Base-by-base conservation (phyloP, 2,329 filamentous ascomycete genomes). In the Colletotrichum godetiae region DNA sequence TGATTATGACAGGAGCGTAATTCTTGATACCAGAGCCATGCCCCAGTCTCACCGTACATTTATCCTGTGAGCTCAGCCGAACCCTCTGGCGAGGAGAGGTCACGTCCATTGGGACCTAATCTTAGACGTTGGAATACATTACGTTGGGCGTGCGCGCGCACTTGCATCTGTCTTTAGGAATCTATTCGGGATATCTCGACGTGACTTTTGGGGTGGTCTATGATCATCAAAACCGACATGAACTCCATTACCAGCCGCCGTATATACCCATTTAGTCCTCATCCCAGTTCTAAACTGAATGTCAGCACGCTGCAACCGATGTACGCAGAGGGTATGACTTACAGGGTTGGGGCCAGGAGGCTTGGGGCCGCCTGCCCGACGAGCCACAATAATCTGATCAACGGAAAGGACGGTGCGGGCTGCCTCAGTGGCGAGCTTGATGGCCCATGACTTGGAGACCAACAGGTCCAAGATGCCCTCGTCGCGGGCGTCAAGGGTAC, bases 351-450 rank as follows among this genome's bases (percentile, higher is more conserved):
- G 97, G 59, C 94, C 95, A 35, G 97, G 97, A 69, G 96, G 96
- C 89, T 99, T 99, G 27, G 97, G 97, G 49, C 97, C 97, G 81
- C 97, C 97, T 60, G 97, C 97, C 86, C 98, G 97, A 86, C 96
- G 92, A 75, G 97, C 95, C 71, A 99, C 97, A 81, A 99, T 99
- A 81, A 99, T 99, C 86, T 99, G 97, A 84, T 99, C 97, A 52
- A 99, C 97, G 60, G 95, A 97, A 76, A 99, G 87, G 35, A 99
- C 93, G 60, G 97, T 99, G 79, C 97, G 91, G 66, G 95, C 96
- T 53, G 97, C 93, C 85, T 99, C 97, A 29, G 96, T 98, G 49
- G 97, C 97, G 76, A 99, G 89, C 86, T 97, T 97, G 84, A 99
- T 98, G 59, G 97, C 97, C 96, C 95, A 98, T 81, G 92, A 92